Base-by-base conservation (phyloP, 2,329 filamentous ascomycete species). In the Botrytis sinoallii region DNA sequence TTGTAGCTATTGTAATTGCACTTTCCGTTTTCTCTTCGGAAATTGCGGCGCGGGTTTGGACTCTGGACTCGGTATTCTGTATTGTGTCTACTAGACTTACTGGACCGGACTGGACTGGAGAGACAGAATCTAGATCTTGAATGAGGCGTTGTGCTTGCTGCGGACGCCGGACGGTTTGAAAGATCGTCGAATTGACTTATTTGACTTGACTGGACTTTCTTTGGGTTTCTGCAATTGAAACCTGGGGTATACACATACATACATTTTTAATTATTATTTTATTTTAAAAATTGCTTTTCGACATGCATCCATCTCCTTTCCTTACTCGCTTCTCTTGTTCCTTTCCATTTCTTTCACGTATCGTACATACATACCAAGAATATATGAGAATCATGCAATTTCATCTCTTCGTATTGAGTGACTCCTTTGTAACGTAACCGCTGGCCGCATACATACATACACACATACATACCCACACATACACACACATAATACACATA, bases 381-480 rank as follows among this genome's bases (percentile, higher is more conserved):
- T 16, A 12, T 25, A 7, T n/a, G 3, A n/a, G 25, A 14, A n/a
- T 55, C 25, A n/a, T 55, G 4, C 25, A 55, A 48, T 71, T 71
- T 57, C 42, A 25, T 22, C 29, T 18, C 68, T 63, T 52, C 57
- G 57, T 61, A 63, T 71, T 32, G 20, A 48, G 22, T 10, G 46
- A 48, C 1, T 25, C 16, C 2, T 55, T 25, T 55, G 48, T 55
- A 55, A 55, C n/a, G n/a, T 71, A 71, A 71, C 42, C 42, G 32
- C 29, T 63, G 57, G 68, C 42, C 68, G 68, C 57, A 71, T n/a
- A 46, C 38, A 60, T 70, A 22, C 42, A 46, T 22, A 22, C 46
- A 52, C 6, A 52, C 40, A 42, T 4, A 42, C 9, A 14, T n/a
- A n/a, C n/a, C n/a, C n/a, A n/a, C n/a, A n/a, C n/a, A n/a, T 32